A percentile compares a stretch with the other conserved stretches of the same genome.
These are phyloP conservation scores for Aspergillus udagawae DNA, from an alignment of 2,329 filamentous ascomycete genomes.

Conservation along the genomic window DNA sequence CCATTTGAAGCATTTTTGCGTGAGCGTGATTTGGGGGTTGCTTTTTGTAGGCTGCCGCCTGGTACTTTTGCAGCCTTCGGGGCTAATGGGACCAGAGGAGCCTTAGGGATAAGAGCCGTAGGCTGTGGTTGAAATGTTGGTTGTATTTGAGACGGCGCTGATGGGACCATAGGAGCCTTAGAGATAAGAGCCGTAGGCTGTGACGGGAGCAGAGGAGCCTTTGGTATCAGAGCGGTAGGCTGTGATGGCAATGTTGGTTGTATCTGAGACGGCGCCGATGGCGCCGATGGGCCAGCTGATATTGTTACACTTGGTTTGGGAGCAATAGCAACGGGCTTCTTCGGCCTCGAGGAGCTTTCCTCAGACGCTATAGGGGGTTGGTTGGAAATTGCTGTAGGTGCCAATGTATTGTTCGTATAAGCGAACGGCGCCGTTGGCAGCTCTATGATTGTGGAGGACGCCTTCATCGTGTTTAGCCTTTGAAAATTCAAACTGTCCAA, in stretches of 20 bases:
- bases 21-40: constrained; percentile 11
- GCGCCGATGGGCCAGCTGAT: neutral
- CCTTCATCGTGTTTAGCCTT: constrained; percentile 15
- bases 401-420: constrained; percentile 9
- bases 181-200: too few relatives aligned
- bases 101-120: neutral
- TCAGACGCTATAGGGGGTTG: constrained; percentile 3
- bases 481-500: constrained; percentile 5
- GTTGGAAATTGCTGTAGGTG: constrained; percentile 7
- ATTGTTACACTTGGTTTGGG: constrained; percentile 8
- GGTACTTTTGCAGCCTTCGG: constrained; percentile 5
- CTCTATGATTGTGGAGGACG: constrained; percentile 23
- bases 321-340: constrained; percentile 11
- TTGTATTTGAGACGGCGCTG: neutral
- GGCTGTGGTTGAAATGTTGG: neutral
- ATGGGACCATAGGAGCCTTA: too few relatives aligned
- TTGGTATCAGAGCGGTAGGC: neutral
- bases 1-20: constrained; percentile 13
- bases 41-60: constrained; percentile 9
- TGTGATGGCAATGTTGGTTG: constrained; percentile 1
- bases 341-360: neutral
- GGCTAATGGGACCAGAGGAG: neutral
- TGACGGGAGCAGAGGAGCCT: neutral
- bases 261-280: neutral
- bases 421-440: constrained; percentile 22